These are phyloP conservation scores for Geotrichum europaeum DNA, from an alignment of 1,139 yeast genomes.

Conservation along the genomic window DNA sequence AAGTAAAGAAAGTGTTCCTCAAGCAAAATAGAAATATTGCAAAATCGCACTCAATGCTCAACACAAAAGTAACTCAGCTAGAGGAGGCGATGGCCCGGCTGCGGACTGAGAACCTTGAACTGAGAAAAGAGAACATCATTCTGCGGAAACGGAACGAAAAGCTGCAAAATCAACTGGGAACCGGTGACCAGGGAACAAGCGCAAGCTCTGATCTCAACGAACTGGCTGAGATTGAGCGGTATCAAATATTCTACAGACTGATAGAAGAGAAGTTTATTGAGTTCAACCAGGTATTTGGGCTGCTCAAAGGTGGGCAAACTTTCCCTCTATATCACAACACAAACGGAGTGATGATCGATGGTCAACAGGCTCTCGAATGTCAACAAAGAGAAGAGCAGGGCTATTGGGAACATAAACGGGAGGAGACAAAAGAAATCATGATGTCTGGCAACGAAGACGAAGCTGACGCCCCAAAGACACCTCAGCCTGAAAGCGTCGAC, in stretches of 20 bases:
- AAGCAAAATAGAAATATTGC: conserved; percentile 16
- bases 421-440: neutral
- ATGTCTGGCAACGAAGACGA: neutral
- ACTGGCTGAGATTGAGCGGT: neutral
- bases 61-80: conserved; percentile 8
- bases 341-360: neutral
- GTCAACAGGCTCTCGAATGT: neutral
- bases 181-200: neutral
- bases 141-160: conserved; percentile 6
- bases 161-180: conserved; percentile 1
- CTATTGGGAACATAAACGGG: neutral
- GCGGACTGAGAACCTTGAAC: conserved; percentile 15
- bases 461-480: neutral
- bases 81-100: conserved; percentile 14
- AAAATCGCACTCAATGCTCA: conserved; percentile 7
- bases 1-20: conserved; percentile 3
- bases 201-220: neutral
- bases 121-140: conserved; percentile 15
- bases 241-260: neutral
- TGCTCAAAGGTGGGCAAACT: neutral
- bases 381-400: neutral
- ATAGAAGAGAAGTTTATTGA: conserved; percentile 6
- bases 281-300: neutral
- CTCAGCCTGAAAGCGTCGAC: neutral
- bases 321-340: neutral